Base-by-base conservation (phyloP, 1,284 basidiomycete genomes). In the Cryptococcus neoformans region DNA sequence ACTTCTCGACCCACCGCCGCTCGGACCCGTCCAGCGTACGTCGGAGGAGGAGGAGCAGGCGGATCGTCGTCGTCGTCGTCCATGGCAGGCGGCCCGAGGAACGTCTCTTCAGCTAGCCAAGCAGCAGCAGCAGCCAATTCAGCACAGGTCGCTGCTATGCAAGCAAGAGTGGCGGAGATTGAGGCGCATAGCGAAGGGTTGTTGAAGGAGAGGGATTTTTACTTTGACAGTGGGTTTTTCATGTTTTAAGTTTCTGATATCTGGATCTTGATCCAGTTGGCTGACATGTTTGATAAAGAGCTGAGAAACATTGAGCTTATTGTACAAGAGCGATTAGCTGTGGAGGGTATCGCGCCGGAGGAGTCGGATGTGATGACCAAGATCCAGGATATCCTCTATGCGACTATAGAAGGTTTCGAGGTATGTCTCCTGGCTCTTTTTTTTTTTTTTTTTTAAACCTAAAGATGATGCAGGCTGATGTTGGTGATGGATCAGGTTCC, bases 141-240 rank as follows among this genome's bases (percentile, higher is more conserved):
- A 35, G 78, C 78, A 42, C 78, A 80, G 50, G 69, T 82, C 49
- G 81, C 84, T 62, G 81, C 82, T 45, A 78, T 96, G 49, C 88
- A 88, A 57, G 78, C 80, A 0, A 90, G 97, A 76, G 80, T 96
- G 59, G 83, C 85, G 66, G 95, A 98, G 65, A 83, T 97, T 81
- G 85, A 86, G 55, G 76, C 82, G 1, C 88, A 90, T 68, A 81
- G 96, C 62, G 92, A 94, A 74, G 89, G 89, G 0, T 80, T 93
- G 44, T 90, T 94, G 81, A 95, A 92, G 80, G 93, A 98, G 80
- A 82, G 94, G 45, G 94, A 98, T 77, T 99, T 99, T 77, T 99
- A 99, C 80, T 99, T 98, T 79, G 87, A 89, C 68, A 99, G 98
- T 85, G 90, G 83, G 70, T 14, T 46, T 53, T 6, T 10, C n/a